Evolutionary conservation across 2,329 filamentous ascomycete species (phyloP), one percentile per base, ranked within the genome.

Genomic region (Penicillium nordicum): DNA sequence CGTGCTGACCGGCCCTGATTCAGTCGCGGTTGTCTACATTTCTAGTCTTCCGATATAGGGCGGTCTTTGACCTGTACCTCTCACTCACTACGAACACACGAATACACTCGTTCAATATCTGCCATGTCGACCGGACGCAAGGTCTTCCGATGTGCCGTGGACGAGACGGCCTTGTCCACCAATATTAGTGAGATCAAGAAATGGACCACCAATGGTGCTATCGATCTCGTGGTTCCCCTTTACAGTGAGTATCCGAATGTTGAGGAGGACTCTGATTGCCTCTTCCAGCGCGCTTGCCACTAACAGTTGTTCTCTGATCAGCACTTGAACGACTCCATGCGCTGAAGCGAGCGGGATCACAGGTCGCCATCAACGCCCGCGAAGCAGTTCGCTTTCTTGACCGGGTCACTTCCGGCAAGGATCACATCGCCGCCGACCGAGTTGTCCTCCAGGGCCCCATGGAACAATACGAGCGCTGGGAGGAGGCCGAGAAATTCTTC

Each of bases 111-210:
- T 36, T 50, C 54, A 50, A 40, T 52, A 54, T 61, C 63, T 57
- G 61, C 56, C 63, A 77, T 77, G 75, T 72, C 74, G 61, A 65
- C 72, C 56, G 73, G 67, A 63, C 74, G 74, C 63, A 79, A 78
- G 66, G 72, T 77, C 62, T 78, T 80, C 62, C 76, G 79, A 67
- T 81, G 79, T 71, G 77, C 81, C 59, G 77, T 80, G 60, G 80
- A 82, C 66, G 79, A 80, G 62, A 81, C 79, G 49, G 78, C 78
- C 46, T 67, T 82, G 54, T 79, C 78, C 45, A 78, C 78, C 50
- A 80, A 79, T 58, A 79, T 82, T 60, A 77, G 76, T 55, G 79
- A 81, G 65, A 78, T 82, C 58, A 81, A 81, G 68, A 74, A 74
- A 67, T 81, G 79, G 77, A 78, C 79, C 48, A 73, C 76, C 27